Evolutionary conservation across 306 rosid genomes (phyloP), one percentile per base, ranked within the genome.

Genomic region (Fragaria iinumae): DNA sequence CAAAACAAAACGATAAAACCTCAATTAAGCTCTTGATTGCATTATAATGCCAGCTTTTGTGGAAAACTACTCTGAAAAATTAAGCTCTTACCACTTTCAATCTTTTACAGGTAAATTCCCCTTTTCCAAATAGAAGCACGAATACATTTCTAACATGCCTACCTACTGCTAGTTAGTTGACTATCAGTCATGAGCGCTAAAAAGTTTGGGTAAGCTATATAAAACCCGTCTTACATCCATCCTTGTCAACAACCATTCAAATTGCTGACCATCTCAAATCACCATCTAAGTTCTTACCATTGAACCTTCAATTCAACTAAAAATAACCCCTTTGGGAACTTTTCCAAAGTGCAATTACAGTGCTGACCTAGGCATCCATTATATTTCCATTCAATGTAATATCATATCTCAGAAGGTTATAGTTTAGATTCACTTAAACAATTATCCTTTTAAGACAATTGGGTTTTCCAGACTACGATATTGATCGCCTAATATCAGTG

Each of bases 1-100:
- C 82, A 83, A 67, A 85, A 78, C 72, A 23, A 74, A 81, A 77
- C 49, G 69, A 59, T 39, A 45, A 43, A 80, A 47, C 49, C 36
- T 43, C 48, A 65, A 77, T 73, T 72, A 80, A 80, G 53, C 66
- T 53, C 67, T 60, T 78, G 64, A 79, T 29, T 23, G 41, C 49
- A 44, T 45, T 62, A 60, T 3, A 74, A 27, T 69, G 14, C 3
- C 29, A 39, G 23, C 52, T 12, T 43, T 16, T 5, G 23, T 63
- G 11, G n/a, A 71, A 34, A 21, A n/a, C 48, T 44, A 36, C 43
- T 18, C 60, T 66, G 57, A 29, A 56, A 56, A 21, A 4, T 48
- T 25, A n/a, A 55, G 21, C 10, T 11, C 38, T 76, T 25, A 11
- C 45, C 5, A 34, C 41, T 7, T 17, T 13, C 13, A 49, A 44